Conservation (phyloP, 2,329 filamentous ascomycete genomes). For the Cytospora paraplurivora region DNA sequence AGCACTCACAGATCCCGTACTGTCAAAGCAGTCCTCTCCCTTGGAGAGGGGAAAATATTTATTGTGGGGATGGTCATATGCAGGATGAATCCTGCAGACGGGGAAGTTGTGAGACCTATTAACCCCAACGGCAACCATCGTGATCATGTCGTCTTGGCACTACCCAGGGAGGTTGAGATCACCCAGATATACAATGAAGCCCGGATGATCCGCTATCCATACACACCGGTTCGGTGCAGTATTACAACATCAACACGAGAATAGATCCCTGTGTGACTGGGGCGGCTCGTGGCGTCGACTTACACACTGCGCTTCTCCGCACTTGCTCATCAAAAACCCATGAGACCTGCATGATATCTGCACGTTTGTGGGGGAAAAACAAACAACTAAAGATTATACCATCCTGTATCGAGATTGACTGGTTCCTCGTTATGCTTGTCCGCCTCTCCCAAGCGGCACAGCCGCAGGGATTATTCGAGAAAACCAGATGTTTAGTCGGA, state of each 20-base stretch:
- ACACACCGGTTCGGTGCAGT: constrained; percentile 14
- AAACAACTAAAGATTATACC: constrained; percentile 1
- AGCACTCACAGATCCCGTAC: constrained; percentile 49
- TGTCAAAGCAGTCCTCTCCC: constrained; percentile 54
- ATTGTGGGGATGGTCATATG: constrained; percentile 54
- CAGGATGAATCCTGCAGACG: constrained; percentile 13
- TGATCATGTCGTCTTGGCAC: not conserved
- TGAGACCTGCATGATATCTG: constrained; percentile 4
- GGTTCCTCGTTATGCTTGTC: not conserved
- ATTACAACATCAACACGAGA: constrained; percentile 14
- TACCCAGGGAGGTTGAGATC: not conserved
- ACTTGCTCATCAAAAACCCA: not conserved
- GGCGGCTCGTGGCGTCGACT: constrained; percentile 4
- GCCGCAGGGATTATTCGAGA: not conserved
- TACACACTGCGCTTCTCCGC: constrained; percentile 11
- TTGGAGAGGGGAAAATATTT: constrained; percentile 56
- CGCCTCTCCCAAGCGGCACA: not conserved
- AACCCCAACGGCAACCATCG: not conserved
- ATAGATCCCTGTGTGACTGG: constrained; percentile 15
- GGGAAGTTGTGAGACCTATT: constrained; percentile 20
- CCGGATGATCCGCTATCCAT: constrained; percentile 4
- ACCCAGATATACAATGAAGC: not conserved
- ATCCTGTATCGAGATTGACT: not conserved
- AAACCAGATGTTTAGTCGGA: not conserved
- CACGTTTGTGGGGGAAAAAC: not conserved